A percentile compares a stretch with the other conserved stretches of the same genome.
Evolutionary conservation across 306 rosid genomes (phyloP).

Genomic region (Lathyrus oleraceus): DNA sequence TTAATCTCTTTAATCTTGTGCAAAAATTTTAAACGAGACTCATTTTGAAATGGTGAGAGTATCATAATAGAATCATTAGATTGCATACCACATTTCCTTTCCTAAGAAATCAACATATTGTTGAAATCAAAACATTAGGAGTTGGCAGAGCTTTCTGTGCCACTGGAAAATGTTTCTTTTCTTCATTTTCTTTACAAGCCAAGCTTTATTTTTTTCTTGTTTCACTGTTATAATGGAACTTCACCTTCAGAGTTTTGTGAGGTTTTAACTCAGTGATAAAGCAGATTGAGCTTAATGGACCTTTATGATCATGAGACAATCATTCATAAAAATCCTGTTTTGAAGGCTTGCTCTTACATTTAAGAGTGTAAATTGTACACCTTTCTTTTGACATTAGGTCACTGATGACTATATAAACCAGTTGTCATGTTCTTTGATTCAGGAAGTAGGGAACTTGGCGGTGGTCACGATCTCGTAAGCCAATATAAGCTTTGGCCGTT

Average conservation of each 20-base stretch:
- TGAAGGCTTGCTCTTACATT: conserved; percentile 42
- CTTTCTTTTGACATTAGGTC: conserved; percentile 5
- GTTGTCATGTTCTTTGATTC: conserved; percentile 23
- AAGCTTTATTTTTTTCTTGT: conserved; percentile 3
- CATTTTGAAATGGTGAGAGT: background rate
- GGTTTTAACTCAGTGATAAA: conserved; percentile 57
- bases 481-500: conserved; percentile 76
- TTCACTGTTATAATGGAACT: conserved; percentile 51
- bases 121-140: background rate
- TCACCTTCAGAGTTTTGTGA: conserved; percentile 38
- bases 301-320: conserved; percentile 40
- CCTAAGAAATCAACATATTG: conserved; percentile 1
- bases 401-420: conserved; percentile 23
- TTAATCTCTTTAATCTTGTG: no score
- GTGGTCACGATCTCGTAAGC: conserved; percentile 76
- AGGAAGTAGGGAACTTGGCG: conserved; percentile 88
- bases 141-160: conserved; percentile 14
- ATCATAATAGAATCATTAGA: conserved; percentile 14
- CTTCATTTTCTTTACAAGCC: background rate
- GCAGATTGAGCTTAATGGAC: conserved; percentile 40
- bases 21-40: no score
- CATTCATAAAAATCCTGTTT: conserved; percentile 19
- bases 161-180: conserved; percentile 6
- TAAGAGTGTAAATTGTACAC: conserved; percentile 16
- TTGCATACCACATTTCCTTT: conserved; percentile 4